A percentile compares a stretch with the other conserved stretches of the same genome.
phyloP scores from a whole-genome alignment of 352 stramenopile genomes.

The Bremia lactucae region DNA sequence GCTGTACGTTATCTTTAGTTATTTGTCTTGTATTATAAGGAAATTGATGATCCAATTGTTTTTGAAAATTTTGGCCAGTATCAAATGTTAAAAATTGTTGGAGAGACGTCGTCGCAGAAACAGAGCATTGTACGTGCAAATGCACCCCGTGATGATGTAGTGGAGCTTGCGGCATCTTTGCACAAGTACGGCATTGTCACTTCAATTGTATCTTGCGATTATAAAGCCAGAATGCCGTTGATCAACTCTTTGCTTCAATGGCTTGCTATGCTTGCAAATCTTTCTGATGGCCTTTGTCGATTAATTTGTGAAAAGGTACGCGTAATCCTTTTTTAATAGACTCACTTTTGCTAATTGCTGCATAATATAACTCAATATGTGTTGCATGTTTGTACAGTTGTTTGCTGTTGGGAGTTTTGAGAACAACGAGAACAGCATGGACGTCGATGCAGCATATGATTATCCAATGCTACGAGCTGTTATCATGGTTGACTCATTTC shows the following conservation, averaged over 20 bases:
- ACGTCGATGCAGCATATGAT: constrained; percentile 27
- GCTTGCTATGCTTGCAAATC: constrained; percentile 67
- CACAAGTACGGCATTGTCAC: constrained; percentile 59
- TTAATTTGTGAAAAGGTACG: constrained; percentile 75
- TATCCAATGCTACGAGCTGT: constrained; percentile 62
- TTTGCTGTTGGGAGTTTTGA: constrained; percentile 28
- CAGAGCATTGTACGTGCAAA: constrained; percentile 61
- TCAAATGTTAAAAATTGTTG: constrained; percentile 74
- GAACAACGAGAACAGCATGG: constrained; percentile 27
- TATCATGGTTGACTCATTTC: constrained; percentile 76
- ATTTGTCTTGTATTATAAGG: background rate
- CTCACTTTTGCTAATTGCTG: constrained; percentile 1
- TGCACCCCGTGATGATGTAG: constrained; percentile 51
- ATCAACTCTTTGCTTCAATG: constrained; percentile 70
- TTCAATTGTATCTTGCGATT: constrained; percentile 73
- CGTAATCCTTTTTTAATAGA: too few relatives aligned
- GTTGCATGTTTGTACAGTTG: constrained; percentile 14
- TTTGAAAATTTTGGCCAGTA: constrained; percentile 27
- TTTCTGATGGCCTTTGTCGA: constrained; percentile 70
- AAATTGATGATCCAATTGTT: constrained; percentile 3
- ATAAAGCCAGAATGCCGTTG: constrained; percentile 52
- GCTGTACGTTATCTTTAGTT: constrained; percentile 25
- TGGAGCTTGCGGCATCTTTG: constrained; percentile 60
- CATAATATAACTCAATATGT: constrained; percentile 8
- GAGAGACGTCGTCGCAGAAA: constrained; percentile 63